Percentiles rank a stretch among this genome's conserved stretches.
Conservation (phyloP, 1,284 basidiomycete species). For the Agroathelia rolfsii region DNA sequence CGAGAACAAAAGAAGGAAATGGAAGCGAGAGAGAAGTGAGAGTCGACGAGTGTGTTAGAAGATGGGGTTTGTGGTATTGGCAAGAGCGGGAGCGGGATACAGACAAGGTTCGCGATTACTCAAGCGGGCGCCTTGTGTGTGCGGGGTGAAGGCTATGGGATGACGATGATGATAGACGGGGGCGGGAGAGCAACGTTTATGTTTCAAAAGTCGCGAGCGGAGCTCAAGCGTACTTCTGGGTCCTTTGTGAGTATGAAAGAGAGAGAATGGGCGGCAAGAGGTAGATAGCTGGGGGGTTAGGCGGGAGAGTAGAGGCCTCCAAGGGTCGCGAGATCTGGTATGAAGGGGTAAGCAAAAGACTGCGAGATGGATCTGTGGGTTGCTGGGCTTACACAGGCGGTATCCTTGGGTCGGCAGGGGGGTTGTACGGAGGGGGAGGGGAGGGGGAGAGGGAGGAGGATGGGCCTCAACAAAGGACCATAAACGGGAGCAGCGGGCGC, state of each 20-base stretch:
- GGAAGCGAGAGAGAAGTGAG: no score
- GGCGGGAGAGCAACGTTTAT: slow-evolving; percentile 10
- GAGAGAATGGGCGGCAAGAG: no score
- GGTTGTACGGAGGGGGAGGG: slow-evolving; percentile 4
- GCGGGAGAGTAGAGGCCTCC: slow-evolving; percentile 62
- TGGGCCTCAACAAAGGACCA: slow-evolving; percentile 30
- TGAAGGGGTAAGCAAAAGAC: no score
- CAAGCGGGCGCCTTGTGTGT: slow-evolving; percentile 41
- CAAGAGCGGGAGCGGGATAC: slow-evolving; percentile 7
- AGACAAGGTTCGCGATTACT: slow-evolving; percentile 42
- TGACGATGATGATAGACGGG: slow-evolving; percentile 11
- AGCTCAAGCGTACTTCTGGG: slow-evolving; percentile 55
- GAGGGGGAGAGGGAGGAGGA: slow-evolving; percentile 29
- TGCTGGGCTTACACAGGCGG: no score
- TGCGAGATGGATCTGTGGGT: no score
- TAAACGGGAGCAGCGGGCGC: slow-evolving; percentile 20
- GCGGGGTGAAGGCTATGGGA: slow-evolving; percentile 14
- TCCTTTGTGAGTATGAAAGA: no score
- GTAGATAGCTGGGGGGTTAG: slow-evolving; percentile 23
- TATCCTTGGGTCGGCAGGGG: neutral
- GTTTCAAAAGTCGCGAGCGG: slow-evolving; percentile 43
- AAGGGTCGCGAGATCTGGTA: slow-evolving; percentile 89
- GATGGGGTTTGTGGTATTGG: no score
- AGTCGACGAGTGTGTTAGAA: no score
- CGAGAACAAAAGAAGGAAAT: no score